Evolutionary conservation across 345 rosid genomes (phyloP).

Genomic region (Hibiscus syriacus): DNA sequence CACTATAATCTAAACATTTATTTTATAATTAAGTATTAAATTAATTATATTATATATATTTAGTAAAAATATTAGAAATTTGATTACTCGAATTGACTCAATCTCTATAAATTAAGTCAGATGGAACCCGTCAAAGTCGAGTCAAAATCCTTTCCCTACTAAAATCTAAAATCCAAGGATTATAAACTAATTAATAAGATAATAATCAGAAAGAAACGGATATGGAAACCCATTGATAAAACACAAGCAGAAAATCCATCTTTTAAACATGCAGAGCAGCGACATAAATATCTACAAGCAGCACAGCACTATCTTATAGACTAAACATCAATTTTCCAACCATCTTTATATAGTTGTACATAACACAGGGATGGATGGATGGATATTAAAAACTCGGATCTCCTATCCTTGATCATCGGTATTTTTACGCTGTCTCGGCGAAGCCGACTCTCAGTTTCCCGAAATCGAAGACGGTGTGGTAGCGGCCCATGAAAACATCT

Average conservation of each 20-base stretch:
- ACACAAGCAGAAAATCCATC: background rate
- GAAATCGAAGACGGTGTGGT: background rate
- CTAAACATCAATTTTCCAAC: background rate
- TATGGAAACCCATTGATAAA: background rate
- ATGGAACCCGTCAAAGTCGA: too few species aligned
- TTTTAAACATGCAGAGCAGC: background rate
- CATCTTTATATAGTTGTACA: background rate
- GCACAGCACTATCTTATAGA: background rate
- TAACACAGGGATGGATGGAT: background rate
- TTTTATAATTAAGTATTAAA: too few species aligned
- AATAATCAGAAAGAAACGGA: background rate
- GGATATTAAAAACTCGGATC: background rate
- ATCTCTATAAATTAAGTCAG: too few species aligned
- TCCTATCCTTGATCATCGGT: background rate
- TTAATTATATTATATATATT: too few species aligned
- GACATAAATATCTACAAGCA: slow-evolving; percentile 11
- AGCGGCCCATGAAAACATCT: background rate
- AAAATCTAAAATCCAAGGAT: background rate
- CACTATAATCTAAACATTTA: too few species aligned
- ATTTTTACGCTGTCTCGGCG: background rate
- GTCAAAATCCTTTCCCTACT: too few species aligned
- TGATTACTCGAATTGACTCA: too few species aligned
- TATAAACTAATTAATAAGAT: background rate
- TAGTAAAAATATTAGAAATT: too few species aligned
- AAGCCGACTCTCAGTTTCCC: background rate